These are phyloP conservation scores for Xylaria bambusicola DNA, from an alignment of 495 filamentous ascomycete species.

Conservation along the genomic window DNA sequence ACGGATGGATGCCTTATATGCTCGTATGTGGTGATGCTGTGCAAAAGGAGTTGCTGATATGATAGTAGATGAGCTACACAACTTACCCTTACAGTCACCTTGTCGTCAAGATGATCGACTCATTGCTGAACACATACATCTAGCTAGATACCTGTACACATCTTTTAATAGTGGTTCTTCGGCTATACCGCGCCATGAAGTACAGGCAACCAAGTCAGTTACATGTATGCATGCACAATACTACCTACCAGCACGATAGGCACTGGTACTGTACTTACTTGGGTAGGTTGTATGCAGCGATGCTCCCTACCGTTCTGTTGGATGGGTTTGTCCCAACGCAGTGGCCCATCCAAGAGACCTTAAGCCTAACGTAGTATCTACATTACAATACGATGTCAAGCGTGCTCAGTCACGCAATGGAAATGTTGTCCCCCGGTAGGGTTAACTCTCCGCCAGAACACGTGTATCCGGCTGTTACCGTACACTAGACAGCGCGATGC, in stretches of 20 bases:
- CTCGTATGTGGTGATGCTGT: no score
- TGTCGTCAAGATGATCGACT: slow-evolving; percentile 10
- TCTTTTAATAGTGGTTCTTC: slow-evolving; percentile 2
- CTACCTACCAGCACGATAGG: no score
- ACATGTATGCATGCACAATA: no score
- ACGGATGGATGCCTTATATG: neutral
- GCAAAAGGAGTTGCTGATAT: no score
- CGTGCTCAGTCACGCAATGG: neutral
- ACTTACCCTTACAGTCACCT: no score
- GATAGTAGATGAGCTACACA: no score
- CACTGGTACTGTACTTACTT: neutral
- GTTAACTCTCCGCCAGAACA: no score
- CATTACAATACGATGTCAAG: neutral
- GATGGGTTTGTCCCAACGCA: slow-evolving; percentile 8
- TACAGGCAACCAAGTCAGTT: no score
- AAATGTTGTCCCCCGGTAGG: no score
- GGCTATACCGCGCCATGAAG: neutral
- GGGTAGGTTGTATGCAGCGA: neutral
- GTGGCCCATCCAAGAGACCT: slow-evolving; percentile 6
- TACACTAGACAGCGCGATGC: no score
- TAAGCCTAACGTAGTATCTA: neutral
- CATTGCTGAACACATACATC: slow-evolving; percentile 8
- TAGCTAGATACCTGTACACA: neutral
- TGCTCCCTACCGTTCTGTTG: neutral
- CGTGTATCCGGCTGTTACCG: no score